These are phyloP conservation scores for Chlamydomonas asymmetrica DNA, from an alignment of 139 green algal species.

Conservation along the genomic window DNA sequence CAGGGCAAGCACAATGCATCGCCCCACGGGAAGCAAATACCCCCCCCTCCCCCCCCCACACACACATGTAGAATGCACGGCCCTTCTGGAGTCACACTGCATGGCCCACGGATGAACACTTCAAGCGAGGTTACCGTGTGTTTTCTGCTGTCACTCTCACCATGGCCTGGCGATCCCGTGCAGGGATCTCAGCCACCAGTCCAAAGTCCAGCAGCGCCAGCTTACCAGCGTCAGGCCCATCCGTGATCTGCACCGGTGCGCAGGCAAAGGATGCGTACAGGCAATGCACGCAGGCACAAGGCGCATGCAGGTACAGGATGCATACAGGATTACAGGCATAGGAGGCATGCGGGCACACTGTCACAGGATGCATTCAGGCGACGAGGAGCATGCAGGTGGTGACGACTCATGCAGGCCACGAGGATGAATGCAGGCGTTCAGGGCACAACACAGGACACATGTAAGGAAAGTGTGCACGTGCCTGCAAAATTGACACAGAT, in stretches of 20 bases:
- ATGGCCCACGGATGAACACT: too few species aligned
- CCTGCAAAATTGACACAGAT: not conserved
- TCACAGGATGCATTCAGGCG: too few species aligned
- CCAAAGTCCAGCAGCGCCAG: slow-evolving; percentile 88
- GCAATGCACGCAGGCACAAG: not conserved
- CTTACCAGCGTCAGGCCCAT: slow-evolving; percentile 76
- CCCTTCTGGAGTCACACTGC: too few species aligned
- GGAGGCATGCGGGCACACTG: too few species aligned
- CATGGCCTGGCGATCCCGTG: slow-evolving; percentile 7
- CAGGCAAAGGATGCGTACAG: not conserved
- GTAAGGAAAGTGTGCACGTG: not conserved
- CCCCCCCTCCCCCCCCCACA: not conserved
- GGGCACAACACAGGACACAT: not conserved
- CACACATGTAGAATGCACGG: not conserved
- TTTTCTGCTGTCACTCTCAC: too few species aligned
- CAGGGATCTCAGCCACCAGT: slow-evolving; percentile 75
- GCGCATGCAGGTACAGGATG: not conserved
- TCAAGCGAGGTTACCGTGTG: too few species aligned
- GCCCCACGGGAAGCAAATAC: too few species aligned
- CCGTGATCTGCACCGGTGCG: slow-evolving; percentile 47
- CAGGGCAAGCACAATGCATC: too few species aligned
- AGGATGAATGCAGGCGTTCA: not conserved
- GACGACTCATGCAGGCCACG: not conserved
- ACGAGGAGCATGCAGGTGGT: too few species aligned
- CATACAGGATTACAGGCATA: not conserved